These are phyloP conservation scores for Tetragonia tetragonoides DNA, from an alignment of 148 eudicot genomes.

Conservation along the genomic window DNA sequence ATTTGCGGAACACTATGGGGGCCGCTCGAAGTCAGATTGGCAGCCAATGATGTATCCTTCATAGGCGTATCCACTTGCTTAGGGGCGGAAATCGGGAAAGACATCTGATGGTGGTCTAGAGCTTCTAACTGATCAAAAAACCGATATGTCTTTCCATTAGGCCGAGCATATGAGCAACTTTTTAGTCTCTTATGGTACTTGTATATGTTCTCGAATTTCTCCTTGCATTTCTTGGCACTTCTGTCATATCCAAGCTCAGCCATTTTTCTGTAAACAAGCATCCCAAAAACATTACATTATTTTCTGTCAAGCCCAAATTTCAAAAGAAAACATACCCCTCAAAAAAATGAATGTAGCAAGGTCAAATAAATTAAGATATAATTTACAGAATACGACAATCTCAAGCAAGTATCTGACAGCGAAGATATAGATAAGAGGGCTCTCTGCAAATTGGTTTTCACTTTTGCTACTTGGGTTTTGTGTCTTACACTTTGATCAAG, in stretches of 20 bases:
- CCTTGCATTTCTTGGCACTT: conserved; percentile 83
- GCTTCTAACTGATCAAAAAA: conserved; percentile 71
- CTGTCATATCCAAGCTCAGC: conserved; percentile 68
- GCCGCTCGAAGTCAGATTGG: conserved; percentile 22
- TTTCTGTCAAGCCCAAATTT: not conserved
- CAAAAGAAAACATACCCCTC: not conserved
- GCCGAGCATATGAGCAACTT: conserved; percentile 41
- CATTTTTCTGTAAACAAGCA: conserved; percentile 55
- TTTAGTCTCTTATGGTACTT: conserved; percentile 80
- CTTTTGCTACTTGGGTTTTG: too few species aligned
- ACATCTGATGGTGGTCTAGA: conserved; percentile 40
- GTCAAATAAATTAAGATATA: not conserved
- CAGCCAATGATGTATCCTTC: conserved; percentile 25
- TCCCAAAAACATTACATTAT: not conserved
- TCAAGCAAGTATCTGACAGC: not conserved
- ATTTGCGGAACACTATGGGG: conserved; percentile 31
- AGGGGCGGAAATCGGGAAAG: conserved; percentile 32
- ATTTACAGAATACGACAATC: not conserved
- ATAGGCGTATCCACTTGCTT: conserved; percentile 24
- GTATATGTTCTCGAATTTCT: conserved; percentile 87
- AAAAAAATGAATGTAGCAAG: not conserved
- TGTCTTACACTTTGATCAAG: too few species aligned
- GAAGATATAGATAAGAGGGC: not conserved
- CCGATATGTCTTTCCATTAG: conserved; percentile 56
- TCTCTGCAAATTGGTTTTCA: too few species aligned